Percentiles rank a stretch among this genome's conserved stretches.
These are phyloP conservation scores for Auricularia cornea DNA, from an alignment of 768 basidiomycete genomes.

Conservation along the genomic window DNA sequence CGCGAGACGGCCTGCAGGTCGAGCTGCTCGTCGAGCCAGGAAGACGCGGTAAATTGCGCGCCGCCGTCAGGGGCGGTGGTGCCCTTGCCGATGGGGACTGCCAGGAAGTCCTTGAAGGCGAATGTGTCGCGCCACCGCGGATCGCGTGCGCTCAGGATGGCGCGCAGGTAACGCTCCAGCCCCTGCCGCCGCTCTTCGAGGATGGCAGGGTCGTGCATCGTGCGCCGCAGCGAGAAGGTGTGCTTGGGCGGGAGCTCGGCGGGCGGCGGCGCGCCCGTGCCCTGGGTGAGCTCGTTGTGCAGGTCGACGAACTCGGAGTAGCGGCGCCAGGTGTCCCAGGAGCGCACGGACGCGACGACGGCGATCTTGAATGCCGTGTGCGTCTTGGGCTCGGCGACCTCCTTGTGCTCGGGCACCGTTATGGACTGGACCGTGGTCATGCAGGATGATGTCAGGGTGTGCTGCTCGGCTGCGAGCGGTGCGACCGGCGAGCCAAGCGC, in stretches of 20 bases:
- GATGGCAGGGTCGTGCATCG: conserved; percentile 45
- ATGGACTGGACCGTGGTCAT: conserved; percentile 76
- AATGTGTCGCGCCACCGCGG: conserved; percentile 72
- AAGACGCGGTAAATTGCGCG: conserved; percentile 57
- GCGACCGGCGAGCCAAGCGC: neutral
- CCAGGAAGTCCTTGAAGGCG: conserved; percentile 81
- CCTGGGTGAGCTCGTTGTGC: conserved; percentile 68
- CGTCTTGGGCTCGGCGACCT: conserved; percentile 59
- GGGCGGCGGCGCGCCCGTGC: conserved; percentile 76
- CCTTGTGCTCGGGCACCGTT: conserved; percentile 59
- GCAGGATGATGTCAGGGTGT: neutral
- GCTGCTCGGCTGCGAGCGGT: neutral
- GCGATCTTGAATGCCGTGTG: conserved; percentile 78
- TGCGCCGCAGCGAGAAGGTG: conserved; percentile 56
- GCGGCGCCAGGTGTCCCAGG: conserved; percentile 90
- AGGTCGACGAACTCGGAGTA: conserved; percentile 94
- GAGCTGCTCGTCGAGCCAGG: conserved; percentile 87
- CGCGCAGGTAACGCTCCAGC: conserved; percentile 78
- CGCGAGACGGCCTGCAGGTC: conserved; percentile 70
- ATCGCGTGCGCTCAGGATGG: conserved; percentile 76
- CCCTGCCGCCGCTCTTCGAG: conserved; percentile 70
- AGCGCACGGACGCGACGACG: conserved; percentile 79
- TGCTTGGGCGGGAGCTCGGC: conserved; percentile 79
- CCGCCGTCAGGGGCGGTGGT: conserved; percentile 8
- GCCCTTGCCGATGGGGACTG: conserved; percentile 55